A percentile compares a stretch with the other conserved stretches of the same genome.
These are phyloP conservation scores for Pythium diclinum DNA, from an alignment of 352 stramenopile species.

Conservation along the genomic window DNA sequence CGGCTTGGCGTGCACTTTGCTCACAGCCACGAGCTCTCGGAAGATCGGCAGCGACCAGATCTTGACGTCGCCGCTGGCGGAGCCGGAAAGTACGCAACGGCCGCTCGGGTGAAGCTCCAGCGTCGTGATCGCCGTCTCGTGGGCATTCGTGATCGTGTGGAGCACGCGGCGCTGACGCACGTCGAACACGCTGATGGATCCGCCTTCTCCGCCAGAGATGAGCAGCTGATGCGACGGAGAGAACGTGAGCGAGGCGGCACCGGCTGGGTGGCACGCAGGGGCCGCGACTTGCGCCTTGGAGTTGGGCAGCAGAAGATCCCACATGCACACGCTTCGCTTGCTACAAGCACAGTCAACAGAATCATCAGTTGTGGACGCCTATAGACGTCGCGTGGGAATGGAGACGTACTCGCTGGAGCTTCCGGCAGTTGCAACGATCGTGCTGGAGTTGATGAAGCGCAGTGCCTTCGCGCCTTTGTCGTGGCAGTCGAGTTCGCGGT, in stretches of 20 bases:
- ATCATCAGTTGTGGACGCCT: neutral
- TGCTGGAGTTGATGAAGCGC: conserved; percentile 78
- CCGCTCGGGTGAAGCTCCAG: conserved; percentile 74
- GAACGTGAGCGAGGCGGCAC: conserved; percentile 72
- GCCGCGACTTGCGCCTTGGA: conserved; percentile 72
- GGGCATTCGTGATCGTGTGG: conserved; percentile 77
- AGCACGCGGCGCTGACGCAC: conserved; percentile 84
- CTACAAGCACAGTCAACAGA: conserved; percentile 26
- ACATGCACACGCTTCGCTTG: conserved; percentile 81
- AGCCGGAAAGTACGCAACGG: conserved; percentile 81
- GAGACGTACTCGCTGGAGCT: conserved; percentile 66
- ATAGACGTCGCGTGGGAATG: neutral
- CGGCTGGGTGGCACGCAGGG: conserved; percentile 69
- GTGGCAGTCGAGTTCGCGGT: conserved; percentile 76
- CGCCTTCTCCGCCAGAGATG: conserved; percentile 76
- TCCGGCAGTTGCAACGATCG: conserved; percentile 68
- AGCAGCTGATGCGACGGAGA: conserved; percentile 77
- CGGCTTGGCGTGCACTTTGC: conserved; percentile 76
- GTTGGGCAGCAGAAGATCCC: conserved; percentile 73
- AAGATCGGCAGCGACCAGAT: conserved; percentile 88
- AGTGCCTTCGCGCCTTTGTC: conserved; percentile 81
- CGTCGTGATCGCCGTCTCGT: conserved; percentile 84
- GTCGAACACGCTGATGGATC: conserved; percentile 83
- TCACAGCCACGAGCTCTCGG: conserved; percentile 65
- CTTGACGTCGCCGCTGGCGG: conserved; percentile 81